Evolutionary conservation across 192 early-diverging fungal species (phyloP).

Genomic region (Entophlyctis luteolus): DNA sequence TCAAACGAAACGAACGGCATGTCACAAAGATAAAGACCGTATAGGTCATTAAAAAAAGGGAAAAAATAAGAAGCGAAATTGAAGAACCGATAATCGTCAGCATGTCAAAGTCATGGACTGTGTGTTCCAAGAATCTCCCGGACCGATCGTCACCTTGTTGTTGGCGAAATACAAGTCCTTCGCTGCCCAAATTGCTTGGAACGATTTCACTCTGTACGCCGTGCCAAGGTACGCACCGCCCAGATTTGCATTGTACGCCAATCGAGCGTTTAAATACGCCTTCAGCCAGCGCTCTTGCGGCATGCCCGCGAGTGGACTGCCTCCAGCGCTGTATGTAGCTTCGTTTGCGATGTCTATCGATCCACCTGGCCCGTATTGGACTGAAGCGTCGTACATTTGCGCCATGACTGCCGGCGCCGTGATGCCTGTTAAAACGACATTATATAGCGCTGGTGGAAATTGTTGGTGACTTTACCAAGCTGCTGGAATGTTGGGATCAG

Average conservation of each 20-base stretch:
- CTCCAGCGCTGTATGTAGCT: background rate
- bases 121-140: background rate
- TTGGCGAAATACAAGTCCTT: background rate
- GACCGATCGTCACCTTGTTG: background rate
- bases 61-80: background rate
- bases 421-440: background rate
- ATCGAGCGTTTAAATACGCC: background rate
- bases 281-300: conserved; percentile 2
- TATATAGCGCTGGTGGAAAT: background rate
- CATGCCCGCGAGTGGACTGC: background rate
- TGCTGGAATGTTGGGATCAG: background rate
- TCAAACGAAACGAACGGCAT: background rate
- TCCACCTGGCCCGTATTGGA: conserved; percentile 10
- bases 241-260: background rate
- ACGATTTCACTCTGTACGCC: conserved; percentile 7
- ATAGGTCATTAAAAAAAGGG: background rate
- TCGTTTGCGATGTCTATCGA: background rate
- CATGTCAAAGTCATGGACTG: background rate
- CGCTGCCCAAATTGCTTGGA: background rate
- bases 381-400: conserved; percentile 15
- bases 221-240: conserved; percentile 26
- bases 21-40: background rate
- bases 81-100: background rate
- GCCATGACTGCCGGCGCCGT: conserved; percentile 8
- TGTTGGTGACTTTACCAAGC: too few species aligned